Conservation (phyloP, 2,329 filamentous ascomycete genomes). For the Cercospora zeae-maydis region DNA sequence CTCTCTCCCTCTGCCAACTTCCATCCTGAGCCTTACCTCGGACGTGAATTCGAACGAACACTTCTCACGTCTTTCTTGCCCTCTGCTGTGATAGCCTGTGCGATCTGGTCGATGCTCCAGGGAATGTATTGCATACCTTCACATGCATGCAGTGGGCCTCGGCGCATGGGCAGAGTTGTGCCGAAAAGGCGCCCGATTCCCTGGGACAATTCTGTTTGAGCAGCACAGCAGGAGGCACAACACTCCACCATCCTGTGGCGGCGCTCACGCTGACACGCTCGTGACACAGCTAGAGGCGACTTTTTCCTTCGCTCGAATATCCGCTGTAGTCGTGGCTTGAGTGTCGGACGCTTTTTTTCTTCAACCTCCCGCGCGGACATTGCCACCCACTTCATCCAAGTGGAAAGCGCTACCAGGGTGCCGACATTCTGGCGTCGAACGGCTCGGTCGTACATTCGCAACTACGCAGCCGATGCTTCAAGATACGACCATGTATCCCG, state of each 20-base stretch:
- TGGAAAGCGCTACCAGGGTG: neutral
- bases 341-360: neutral
- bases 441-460: neutral
- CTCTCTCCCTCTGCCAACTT: too few relatives aligned
- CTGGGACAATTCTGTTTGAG: neutral
- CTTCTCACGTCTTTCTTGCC: neutral
- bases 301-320: too few relatives aligned
- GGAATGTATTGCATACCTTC: neutral
- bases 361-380: neutral
- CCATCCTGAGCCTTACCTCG: neutral
- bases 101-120: neutral
- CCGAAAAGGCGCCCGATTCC: neutral
- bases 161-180: neutral
- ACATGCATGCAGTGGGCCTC: neutral
- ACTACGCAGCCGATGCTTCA: neutral
- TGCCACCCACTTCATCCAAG: neutral
- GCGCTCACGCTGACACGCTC: too few relatives aligned
- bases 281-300: too few relatives aligned
- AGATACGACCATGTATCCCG: neutral
- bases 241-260: too few relatives aligned
- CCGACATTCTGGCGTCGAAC: neutral
- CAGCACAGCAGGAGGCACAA: too few relatives aligned
- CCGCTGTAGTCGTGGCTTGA: neutral
- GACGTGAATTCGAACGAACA: neutral
- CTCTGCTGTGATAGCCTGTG: neutral